Base-by-base conservation (phyloP, 2,329 filamentous ascomycete species). In the Stachybotrys chlorohalonatus region DNA sequence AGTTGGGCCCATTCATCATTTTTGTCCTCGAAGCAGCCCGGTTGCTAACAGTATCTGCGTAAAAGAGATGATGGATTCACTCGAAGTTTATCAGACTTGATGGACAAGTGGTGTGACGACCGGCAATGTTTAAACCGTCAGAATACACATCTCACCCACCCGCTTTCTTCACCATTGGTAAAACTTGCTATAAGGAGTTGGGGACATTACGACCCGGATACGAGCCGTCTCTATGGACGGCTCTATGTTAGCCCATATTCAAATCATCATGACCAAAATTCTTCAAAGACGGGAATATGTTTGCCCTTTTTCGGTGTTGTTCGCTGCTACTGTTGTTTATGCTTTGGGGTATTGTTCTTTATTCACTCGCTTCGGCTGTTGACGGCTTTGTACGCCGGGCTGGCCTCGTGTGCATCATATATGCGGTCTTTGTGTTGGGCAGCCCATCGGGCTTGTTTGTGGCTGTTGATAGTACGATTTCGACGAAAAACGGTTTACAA, bases 1-100 rank as follows among this genome's bases (percentile, higher is more conserved):
- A 73, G 80, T 68, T 49, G 50, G 55, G 47, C 24, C 24, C 24
- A 24, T 24, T 24, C 24, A 24, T 24, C 24, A 24, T 24, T 24
- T 24, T 24, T 24, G 24, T 24, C 4, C 24, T 24, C 24, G 24
- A 24, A 4, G 24, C 24, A 24, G 24, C 24, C 24, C 24, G 24
- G 4, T 24, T 24, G 24, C 24, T 24, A 24, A 24, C 24, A 24
- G 24, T 24, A 24, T 24, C 24, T 24, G 24, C 24, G 24, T 24
- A 24, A 24, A 24, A 24, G 24, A 42, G 36, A 13, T 42, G 36
- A 42, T 42, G 36, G 36, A 42, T 42, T 42, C 9, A 42, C 36
- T 42, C 13, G 36, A 42, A 24, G 24, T 4, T 2, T 24, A 4
- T 24, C 24, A 24, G 24, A 24, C 24, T 24, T 24, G 24, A 24